phyloP scores from a whole-genome alignment of 208 protist genomes.

The Crithidia fasciculata region DNA sequence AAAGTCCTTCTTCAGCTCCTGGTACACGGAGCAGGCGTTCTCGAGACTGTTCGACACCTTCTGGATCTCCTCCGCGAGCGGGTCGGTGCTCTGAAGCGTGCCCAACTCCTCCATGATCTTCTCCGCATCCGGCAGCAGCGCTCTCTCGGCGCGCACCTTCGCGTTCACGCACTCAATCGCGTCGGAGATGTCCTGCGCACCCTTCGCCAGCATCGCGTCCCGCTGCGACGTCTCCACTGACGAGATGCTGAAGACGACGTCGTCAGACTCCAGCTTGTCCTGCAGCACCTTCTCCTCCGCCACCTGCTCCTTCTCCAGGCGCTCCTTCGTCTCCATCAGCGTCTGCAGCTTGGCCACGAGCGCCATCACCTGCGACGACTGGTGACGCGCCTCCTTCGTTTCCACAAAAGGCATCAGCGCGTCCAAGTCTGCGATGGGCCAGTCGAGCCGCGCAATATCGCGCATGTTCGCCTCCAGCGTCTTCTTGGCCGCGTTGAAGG shows the following conservation, averaged over 20 bases:
- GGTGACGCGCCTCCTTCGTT: constrained; percentile 64
- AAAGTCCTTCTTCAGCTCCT: constrained; percentile 60
- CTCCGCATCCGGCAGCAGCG: constrained; percentile 53
- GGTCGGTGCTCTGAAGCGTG: constrained; percentile 77
- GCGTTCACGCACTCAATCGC: constrained; percentile 61
- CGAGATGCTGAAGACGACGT: constrained; percentile 66
- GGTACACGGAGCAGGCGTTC: constrained; percentile 62
- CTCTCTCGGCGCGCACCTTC: constrained; percentile 45
- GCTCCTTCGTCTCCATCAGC: constrained; percentile 47
- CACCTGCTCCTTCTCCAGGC: constrained; percentile 45
- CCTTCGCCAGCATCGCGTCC: constrained; percentile 53
- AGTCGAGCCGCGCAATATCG: constrained; percentile 74
- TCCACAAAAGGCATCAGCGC: constrained; percentile 84
- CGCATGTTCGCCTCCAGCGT: constrained; percentile 57
- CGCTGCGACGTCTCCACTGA: constrained; percentile 63
- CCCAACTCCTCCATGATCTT: constrained; percentile 54
- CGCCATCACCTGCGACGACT: constrained; percentile 59
- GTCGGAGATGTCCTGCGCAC: constrained; percentile 59
- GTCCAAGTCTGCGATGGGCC: constrained; percentile 74
- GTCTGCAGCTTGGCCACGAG: constrained; percentile 60
- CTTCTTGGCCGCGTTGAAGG: constrained; percentile 52
- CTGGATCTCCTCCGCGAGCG: constrained; percentile 65
- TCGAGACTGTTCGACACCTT: constrained; percentile 82
- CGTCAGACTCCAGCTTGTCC: constrained; percentile 76
- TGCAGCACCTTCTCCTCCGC: constrained; percentile 47